These are phyloP conservation scores for Poteriospumella lacustris DNA, from an alignment of 108 stramenopile genomes.

Conservation along the genomic window DNA sequence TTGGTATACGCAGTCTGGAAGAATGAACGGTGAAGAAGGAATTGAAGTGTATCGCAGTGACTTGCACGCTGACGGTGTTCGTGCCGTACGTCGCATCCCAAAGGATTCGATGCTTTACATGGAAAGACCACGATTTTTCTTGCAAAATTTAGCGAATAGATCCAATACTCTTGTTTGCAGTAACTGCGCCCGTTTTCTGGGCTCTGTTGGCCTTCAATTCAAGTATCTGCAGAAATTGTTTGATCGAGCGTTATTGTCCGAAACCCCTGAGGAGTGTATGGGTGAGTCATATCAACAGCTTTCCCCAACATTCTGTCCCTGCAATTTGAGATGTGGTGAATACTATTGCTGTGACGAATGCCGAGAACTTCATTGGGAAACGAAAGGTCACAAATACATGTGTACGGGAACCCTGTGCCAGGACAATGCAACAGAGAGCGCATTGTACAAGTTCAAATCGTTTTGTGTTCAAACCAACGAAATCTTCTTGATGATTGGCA, in stretches of 20 bases:
- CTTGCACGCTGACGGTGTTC: not conserved
- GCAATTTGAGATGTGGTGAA: constrained; percentile 11
- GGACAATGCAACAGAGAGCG: constrained; percentile 4
- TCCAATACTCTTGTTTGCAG: not conserved
- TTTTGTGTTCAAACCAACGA: constrained; percentile 53
- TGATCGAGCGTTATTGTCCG: not conserved
- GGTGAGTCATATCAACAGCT: not conserved
- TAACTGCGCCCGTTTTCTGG: constrained; percentile 2
- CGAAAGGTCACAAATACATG: constrained; percentile 1
- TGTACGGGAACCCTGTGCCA: constrained; percentile 16
- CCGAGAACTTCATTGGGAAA: constrained; percentile 14
- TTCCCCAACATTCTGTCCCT: not conserved
- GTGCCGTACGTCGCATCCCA: not conserved
- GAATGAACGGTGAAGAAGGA: too few species aligned
- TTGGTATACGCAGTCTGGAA: too few species aligned
- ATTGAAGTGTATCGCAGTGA: not conserved
- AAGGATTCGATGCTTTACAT: not conserved
- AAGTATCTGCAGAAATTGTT: not conserved
- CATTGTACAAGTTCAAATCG: not conserved
- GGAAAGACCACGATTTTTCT: constrained; percentile 19
- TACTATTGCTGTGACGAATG: constrained; percentile 2
- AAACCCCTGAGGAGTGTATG: not conserved
- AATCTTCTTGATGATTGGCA: constrained; percentile 51
- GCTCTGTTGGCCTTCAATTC: not conserved
- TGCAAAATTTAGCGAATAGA: constrained; percentile 23